Conservation (phyloP, 306 rosid species). For the Corylus americana region DNA sequence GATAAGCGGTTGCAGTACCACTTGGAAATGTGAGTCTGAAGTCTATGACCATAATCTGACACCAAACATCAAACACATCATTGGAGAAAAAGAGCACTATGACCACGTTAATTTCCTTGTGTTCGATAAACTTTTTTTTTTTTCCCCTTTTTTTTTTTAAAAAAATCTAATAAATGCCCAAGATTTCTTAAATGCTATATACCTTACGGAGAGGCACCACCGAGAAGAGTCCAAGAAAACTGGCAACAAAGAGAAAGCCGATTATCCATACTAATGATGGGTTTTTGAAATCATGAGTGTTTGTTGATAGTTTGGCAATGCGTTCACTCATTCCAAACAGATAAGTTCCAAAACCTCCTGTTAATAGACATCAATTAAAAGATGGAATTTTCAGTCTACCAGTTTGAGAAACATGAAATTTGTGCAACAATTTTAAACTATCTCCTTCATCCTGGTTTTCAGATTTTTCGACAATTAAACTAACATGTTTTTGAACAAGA, state of each 20-base stretch:
- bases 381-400: background rate
- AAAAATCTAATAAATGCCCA: too few relatives aligned
- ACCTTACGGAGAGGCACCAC: conserved; percentile 22
- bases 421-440: too few relatives aligned
- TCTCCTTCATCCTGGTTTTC: too few relatives aligned
- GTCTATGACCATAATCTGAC: conserved; percentile 52
- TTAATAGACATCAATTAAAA: background rate
- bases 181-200: too few relatives aligned
- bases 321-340: background rate
- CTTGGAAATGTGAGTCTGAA: conserved; percentile 65
- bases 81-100: background rate
- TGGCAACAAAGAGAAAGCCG: conserved; percentile 13
- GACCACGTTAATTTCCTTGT: background rate
- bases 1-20: conserved; percentile 66
- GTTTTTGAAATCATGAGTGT: conserved; percentile 2
- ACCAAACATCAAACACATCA: conserved; percentile 10
- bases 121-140: background rate
- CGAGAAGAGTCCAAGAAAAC: conserved; percentile 21
- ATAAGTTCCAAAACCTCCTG: conserved; percentile 19
- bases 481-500: too few relatives aligned
- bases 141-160: too few relatives aligned
- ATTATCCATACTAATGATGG: conserved; percentile 18
- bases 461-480: too few relatives aligned
- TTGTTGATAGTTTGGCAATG: conserved; percentile 8
- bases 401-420: too few relatives aligned